Percentiles rank a stretch among this genome's conserved stretches.
Evolutionary conservation across 2,329 filamentous ascomycete species (phyloP).

Genomic region (Pestalotiopsis sp.): DNA sequence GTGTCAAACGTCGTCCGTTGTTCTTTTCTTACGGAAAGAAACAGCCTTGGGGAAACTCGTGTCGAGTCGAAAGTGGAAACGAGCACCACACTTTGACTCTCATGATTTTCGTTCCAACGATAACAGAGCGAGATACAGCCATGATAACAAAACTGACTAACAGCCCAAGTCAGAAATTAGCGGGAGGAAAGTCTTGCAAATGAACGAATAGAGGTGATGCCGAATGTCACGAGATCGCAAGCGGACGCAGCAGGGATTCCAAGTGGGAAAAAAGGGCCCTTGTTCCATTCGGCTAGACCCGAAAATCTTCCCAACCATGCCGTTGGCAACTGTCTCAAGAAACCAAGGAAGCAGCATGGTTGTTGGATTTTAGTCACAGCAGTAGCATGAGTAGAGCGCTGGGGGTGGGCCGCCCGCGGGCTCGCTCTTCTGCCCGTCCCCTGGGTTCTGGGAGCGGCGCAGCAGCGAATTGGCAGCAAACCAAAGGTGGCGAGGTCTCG

Average conservation of each 20-base stretch:
- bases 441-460: neutral
- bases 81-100: no score
- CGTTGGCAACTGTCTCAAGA: neutral
- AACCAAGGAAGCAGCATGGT: neutral
- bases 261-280: neutral
- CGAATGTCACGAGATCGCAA: constrained; percentile 4
- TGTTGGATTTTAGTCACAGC: neutral
- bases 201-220: neutral
- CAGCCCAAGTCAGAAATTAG: neutral
- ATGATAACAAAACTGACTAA: neutral
- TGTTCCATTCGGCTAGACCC: constrained; percentile 5
- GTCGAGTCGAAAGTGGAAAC: no score
- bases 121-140: neutral
- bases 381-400: neutral
- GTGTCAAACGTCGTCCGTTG: no score
- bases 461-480: neutral
- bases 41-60: no score
- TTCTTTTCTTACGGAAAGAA: no score
- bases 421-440: neutral
- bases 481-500: neutral
- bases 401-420: neutral
- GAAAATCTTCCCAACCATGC: neutral
- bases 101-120: no score
- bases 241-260: constrained; percentile 8
- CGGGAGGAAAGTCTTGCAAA: neutral